phyloP scores from a whole-genome alignment of 2,329 filamentous ascomycete species.

The Hymenoscyphus repandus region DNA sequence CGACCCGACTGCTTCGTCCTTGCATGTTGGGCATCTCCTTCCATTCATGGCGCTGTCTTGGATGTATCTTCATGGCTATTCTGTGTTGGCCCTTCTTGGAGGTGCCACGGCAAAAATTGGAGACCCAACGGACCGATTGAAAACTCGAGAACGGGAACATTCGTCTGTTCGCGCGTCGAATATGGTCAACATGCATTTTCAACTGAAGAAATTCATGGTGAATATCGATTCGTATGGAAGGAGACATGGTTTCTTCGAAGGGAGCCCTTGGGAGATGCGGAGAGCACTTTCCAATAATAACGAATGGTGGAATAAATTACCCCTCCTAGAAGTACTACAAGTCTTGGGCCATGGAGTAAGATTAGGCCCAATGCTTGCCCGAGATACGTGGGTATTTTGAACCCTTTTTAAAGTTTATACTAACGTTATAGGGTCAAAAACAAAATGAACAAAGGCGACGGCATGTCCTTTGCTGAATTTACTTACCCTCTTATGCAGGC shows the following conservation, averaged over 20 bases:
- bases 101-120: constrained; percentile 74
- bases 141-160: constrained; percentile 50
- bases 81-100: constrained; percentile 62
- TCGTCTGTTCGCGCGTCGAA: constrained; percentile 55
- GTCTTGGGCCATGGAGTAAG: constrained; percentile 69
- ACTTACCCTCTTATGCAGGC: constrained; percentile 88
- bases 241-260: constrained; percentile 58
- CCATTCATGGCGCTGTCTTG: constrained; percentile 81
- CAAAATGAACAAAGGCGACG: constrained; percentile 77
- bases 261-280: constrained; percentile 62
- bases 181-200: constrained; percentile 61
- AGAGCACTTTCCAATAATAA: constrained; percentile 75
- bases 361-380: constrained; percentile 79
- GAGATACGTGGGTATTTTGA: constrained; percentile 66
- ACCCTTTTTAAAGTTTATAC: background rate
- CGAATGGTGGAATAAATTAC: constrained; percentile 70
- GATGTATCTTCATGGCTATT: constrained; percentile 73
- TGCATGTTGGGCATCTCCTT: constrained; percentile 76
- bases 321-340: constrained; percentile 69
- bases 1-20: constrained; percentile 73
- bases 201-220: constrained; percentile 66
- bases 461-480: constrained; percentile 93
- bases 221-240: constrained; percentile 64
- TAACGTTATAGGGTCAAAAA: constrained; percentile 55
- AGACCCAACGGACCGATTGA: constrained; percentile 68